phyloP scores from a whole-genome alignment of 306 rosid genomes.

The Malus asiatica region DNA sequence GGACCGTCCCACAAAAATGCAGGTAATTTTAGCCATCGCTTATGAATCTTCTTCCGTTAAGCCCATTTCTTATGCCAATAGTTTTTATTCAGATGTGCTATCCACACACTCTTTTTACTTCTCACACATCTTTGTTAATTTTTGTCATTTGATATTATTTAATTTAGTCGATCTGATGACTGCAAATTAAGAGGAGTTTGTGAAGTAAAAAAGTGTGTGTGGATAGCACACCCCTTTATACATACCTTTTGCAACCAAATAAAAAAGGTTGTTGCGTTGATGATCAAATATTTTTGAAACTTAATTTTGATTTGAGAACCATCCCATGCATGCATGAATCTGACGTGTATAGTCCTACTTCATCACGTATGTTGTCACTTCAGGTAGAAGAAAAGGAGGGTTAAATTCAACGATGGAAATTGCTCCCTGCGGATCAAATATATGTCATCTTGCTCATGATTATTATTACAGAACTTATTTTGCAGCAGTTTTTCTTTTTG shows the following conservation, averaged over 20 bases:
- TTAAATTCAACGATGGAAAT: neutral
- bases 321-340: too few species aligned
- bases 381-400: neutral
- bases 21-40: constrained; percentile 28
- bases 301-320: too few species aligned
- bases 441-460: neutral
- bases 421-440: neutral
- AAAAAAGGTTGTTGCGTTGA: neutral
- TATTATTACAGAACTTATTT: neutral
- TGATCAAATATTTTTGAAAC: neutral
- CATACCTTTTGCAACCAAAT: too few species aligned
- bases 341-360: neutral
- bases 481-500: neutral
- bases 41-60: neutral
- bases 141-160: too few species aligned
- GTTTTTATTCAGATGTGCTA: too few species aligned
- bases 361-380: neutral
- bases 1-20: constrained; percentile 66
- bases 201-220: too few species aligned
- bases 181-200: too few species aligned
- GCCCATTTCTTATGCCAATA: neutral
- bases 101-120: too few species aligned
- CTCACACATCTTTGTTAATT: too few species aligned
- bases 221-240: neutral
- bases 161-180: too few species aligned